Conservation (phyloP, 2,329 filamentous ascomycete genomes). For the Claviceps pazoutovae region DNA sequence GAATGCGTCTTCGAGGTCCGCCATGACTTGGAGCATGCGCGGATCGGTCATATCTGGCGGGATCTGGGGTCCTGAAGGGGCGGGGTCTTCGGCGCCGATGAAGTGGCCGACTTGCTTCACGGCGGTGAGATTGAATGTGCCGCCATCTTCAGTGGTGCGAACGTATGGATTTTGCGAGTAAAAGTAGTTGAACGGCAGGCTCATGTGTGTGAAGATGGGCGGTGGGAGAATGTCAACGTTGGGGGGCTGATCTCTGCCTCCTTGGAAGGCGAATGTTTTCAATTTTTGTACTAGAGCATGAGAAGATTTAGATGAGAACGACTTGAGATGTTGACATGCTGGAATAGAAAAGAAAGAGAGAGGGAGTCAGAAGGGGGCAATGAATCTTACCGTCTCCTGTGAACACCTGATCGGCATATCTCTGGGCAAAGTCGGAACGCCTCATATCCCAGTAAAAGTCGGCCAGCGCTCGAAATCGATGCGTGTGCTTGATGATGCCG, state of each 20-base stretch:
- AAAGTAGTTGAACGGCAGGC: constrained; percentile 61
- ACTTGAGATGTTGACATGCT: background rate
- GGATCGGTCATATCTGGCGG: constrained; percentile 46
- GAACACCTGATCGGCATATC: constrained; percentile 57
- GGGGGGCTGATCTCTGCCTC: constrained; percentile 42
- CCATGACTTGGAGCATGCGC: constrained; percentile 50
- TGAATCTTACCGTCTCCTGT: constrained; percentile 48
- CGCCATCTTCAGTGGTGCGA: constrained; percentile 42
- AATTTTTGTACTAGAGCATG: constrained; percentile 30
- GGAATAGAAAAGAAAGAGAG: background rate
- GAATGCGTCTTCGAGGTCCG: constrained; percentile 50
- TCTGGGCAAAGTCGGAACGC: constrained; percentile 53
- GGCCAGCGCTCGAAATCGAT: constrained; percentile 75
- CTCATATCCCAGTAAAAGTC: constrained; percentile 75
- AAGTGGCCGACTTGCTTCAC: constrained; percentile 47
- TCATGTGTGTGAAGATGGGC: constrained; percentile 61
- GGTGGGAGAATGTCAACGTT: constrained; percentile 65
- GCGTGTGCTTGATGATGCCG: constrained; percentile 62
- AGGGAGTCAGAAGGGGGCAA: background rate
- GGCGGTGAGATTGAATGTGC: constrained; percentile 43
- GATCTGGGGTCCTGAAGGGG: constrained; percentile 44
- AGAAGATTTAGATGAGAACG: background rate
- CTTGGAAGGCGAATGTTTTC: constrained; percentile 51
- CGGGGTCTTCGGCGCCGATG: constrained; percentile 46
- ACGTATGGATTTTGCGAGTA: constrained; percentile 81